phyloP scores from a whole-genome alignment of 2,329 filamentous ascomycete species.

The Septoria petroselini region DNA sequence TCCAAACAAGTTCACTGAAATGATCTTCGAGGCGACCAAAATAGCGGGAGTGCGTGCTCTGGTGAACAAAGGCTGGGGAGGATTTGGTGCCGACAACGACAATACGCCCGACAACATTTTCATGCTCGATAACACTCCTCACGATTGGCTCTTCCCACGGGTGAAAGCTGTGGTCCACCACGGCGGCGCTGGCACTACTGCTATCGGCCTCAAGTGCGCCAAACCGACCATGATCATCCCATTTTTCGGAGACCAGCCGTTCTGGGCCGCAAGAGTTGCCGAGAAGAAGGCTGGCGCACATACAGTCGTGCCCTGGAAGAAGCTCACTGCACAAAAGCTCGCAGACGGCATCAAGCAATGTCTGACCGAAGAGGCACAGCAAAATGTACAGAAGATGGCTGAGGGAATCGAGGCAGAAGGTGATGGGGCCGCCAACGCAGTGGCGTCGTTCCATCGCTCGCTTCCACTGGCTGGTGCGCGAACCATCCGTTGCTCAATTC shows the following conservation, averaged over 20 bases:
- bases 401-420: conserved; percentile 62
- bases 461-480: conserved; percentile 48
- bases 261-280: conserved; percentile 70
- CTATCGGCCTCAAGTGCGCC: conserved; percentile 68
- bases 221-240: conserved; percentile 73
- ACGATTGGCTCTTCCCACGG: conserved; percentile 72
- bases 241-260: conserved; percentile 76
- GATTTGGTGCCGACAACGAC: conserved; percentile 57
- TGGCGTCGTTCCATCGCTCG: conserved; percentile 62
- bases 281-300: conserved; percentile 62
- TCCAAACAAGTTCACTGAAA: conserved; percentile 63
- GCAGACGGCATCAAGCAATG: conserved; percentile 69
- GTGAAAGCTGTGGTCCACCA: conserved; percentile 68
- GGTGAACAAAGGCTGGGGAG: conserved; percentile 74
- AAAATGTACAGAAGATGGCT: conserved; percentile 59
- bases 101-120: conserved; percentile 64
- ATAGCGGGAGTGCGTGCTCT: conserved; percentile 66
- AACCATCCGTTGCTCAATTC: conserved; percentile 64
- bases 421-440: conserved; percentile 68
- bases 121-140: conserved; percentile 70
- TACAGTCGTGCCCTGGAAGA: conserved; percentile 65
- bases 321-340: conserved; percentile 60
- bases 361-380: conserved; percentile 58
- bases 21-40: conserved; percentile 68
- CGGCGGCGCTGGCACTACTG: conserved; percentile 74